phyloP scores from a whole-genome alignment of 2,329 filamentous ascomycete species.

The Anisogramma anomala region DNA sequence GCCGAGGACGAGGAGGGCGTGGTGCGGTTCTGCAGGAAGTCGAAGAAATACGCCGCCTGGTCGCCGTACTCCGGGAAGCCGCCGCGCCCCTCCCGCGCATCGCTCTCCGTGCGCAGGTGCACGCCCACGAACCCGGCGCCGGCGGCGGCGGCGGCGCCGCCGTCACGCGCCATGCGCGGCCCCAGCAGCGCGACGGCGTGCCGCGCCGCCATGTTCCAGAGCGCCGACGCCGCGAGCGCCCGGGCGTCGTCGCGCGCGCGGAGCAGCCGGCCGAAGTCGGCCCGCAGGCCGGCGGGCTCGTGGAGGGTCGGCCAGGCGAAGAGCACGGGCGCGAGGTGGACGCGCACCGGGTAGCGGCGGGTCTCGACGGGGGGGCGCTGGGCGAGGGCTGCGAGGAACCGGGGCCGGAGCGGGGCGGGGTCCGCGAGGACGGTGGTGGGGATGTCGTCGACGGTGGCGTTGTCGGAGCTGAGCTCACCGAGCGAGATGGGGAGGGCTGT shows the following conservation, averaged over 20 bases:
- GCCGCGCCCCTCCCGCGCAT: conserved; percentile 15
- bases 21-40: conserved; percentile 16
- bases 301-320: conserved; percentile 25
- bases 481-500: conserved; percentile 19
- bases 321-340: conserved; percentile 21
- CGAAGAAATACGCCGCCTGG: conserved; percentile 24
- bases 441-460: conserved; percentile 12
- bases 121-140: conserved; percentile 22
- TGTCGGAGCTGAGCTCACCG: conserved; percentile 14
- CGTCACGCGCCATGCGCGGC: conserved; percentile 18
- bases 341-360: conserved; percentile 23
- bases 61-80: conserved; percentile 22
- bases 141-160: conserved; percentile 15
- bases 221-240: conserved; percentile 23
- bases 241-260: conserved; percentile 25
- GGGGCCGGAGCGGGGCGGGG: conserved; percentile 14
- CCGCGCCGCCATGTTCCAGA: conserved; percentile 24
- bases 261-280: conserved; percentile 29
- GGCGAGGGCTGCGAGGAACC: conserved; percentile 21
- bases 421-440: conserved; percentile 19
- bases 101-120: conserved; percentile 26
- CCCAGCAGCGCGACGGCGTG: conserved; percentile 14
- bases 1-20: background rate
- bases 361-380: conserved; percentile 17
- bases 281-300: conserved; percentile 18